Conservation (phyloP, 768 basidiomycete species). For the Leucosporidium creatinivorum region DNA sequence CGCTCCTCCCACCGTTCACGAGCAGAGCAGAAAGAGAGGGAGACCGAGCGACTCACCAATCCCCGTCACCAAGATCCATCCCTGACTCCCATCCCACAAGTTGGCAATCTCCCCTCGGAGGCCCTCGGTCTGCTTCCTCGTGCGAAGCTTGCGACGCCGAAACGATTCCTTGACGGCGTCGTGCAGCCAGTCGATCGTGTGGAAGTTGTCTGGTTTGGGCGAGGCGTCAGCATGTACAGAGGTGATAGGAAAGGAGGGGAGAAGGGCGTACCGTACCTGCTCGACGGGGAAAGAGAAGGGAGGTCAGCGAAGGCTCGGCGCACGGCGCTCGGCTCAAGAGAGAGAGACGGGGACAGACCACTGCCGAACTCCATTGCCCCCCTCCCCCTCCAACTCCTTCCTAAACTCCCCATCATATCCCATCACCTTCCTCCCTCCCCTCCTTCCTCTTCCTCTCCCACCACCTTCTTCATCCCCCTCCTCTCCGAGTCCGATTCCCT, state of each 20-base stretch:
- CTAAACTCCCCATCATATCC: constrained; percentile 30
- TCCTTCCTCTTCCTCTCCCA: not conserved
- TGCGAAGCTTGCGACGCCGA: constrained; percentile 23
- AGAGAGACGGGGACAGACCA: constrained; percentile 38
- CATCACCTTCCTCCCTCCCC: not conserved
- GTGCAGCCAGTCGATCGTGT: constrained; percentile 72
- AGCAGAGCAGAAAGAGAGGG: constrained; percentile 60
- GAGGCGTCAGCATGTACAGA: not conserved
- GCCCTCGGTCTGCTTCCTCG: constrained; percentile 18
- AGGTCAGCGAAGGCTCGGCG: not conserved
- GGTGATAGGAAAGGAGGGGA: not conserved
- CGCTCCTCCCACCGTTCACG: too few relatives aligned
- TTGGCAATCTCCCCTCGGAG: constrained; percentile 23
- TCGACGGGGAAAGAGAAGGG: not conserved
- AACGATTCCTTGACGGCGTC: constrained; percentile 53
- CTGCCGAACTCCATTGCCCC: constrained; percentile 37
- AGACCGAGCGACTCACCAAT: constrained; percentile 44
- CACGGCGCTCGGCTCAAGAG: not conserved
- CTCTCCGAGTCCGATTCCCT: not conserved
- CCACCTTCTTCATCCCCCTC: constrained; percentile 1
- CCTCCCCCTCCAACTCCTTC: constrained; percentile 24
- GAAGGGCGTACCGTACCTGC: constrained; percentile 8
- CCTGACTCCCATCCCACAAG: constrained; percentile 34
- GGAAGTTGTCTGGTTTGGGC: constrained; percentile 26
- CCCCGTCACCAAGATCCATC: constrained; percentile 77